Evolutionary conservation across 306 rosid genomes (phyloP).

Genomic region (Prunus fruticosa): DNA sequence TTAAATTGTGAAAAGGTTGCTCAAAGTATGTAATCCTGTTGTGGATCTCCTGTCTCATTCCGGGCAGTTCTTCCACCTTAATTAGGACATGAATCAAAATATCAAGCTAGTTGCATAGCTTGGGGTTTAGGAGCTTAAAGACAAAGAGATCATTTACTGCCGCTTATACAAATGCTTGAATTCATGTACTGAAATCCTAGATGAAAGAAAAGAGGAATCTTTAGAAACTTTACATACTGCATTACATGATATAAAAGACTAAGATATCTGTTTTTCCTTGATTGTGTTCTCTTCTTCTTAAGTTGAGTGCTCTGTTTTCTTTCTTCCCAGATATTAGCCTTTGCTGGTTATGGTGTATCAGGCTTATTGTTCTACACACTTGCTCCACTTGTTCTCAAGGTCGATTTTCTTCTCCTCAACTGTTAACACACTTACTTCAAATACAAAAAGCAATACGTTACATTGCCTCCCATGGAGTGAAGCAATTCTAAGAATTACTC

Average conservation of each 20-base stretch:
- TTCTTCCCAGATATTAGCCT: conserved; percentile 26
- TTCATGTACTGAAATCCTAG: not conserved
- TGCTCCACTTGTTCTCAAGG: conserved; percentile 40
- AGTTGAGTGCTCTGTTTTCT: not conserved
- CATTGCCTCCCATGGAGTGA: not conserved
- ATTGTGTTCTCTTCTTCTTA: not conserved
- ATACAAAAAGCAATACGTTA: not conserved
- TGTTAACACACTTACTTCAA: not conserved
- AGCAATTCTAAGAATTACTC: not conserved
- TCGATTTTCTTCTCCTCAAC: conserved; percentile 1
- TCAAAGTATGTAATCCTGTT: not conserved
- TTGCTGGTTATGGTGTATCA: conserved; percentile 26
- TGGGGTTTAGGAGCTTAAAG: not conserved
- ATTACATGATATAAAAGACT: no score
- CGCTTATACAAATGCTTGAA: not conserved
- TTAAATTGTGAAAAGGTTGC: no score
- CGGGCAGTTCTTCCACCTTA: not conserved
- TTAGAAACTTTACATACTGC: no score
- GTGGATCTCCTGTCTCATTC: not conserved
- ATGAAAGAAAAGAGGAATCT: no score
- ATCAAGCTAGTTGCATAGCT: not conserved
- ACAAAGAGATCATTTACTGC: no score
- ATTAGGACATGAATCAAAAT: not conserved
- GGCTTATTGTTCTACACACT: conserved; percentile 40
- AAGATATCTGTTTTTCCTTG: not conserved